These are phyloP conservation scores for Fomitopsis palustris DNA, from an alignment of 1,284 basidiomycete genomes.

Conservation along the genomic window DNA sequence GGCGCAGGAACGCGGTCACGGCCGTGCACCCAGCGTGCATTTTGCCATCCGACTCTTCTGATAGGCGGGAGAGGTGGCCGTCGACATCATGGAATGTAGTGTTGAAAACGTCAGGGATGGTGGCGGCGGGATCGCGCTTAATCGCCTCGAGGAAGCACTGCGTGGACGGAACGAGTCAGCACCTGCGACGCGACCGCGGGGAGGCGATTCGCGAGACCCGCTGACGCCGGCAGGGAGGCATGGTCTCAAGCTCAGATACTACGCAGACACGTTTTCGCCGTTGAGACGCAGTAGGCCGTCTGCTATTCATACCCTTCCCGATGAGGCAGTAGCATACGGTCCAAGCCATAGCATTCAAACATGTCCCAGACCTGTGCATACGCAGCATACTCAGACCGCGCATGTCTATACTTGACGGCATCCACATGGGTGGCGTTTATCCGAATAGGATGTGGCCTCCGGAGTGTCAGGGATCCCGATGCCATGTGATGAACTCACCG, in stretches of 20 bases:
- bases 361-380: too few relatives aligned
- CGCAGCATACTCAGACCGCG: too few relatives aligned
- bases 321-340: too few relatives aligned
- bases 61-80: conserved; percentile 73
- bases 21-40: conserved; percentile 98
- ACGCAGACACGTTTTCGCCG: too few relatives aligned
- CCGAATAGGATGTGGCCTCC: too few relatives aligned
- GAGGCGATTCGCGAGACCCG: background rate
- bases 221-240: too few relatives aligned
- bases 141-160: conserved; percentile 28
- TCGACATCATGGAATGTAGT: conserved; percentile 94
- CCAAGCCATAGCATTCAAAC: too few relatives aligned
- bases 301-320: too few relatives aligned
- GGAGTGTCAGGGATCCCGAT: too few relatives aligned
- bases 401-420: background rate
- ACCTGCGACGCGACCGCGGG: conserved; percentile 4
- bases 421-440: too few relatives aligned
- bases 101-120: conserved; percentile 90
- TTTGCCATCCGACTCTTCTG: conserved; percentile 81
- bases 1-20: conserved; percentile 94
- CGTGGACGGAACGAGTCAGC: background rate
- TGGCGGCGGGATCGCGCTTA: conserved; percentile 13
- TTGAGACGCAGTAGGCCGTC: too few relatives aligned
- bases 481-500: conserved; percentile 46
- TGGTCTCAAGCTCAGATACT: too few relatives aligned